Percentiles rank a stretch among this genome's conserved stretches.
These are phyloP conservation scores for Gentiana dahurica DNA, from an alignment of 257 asterid species.

Conservation along the genomic window DNA sequence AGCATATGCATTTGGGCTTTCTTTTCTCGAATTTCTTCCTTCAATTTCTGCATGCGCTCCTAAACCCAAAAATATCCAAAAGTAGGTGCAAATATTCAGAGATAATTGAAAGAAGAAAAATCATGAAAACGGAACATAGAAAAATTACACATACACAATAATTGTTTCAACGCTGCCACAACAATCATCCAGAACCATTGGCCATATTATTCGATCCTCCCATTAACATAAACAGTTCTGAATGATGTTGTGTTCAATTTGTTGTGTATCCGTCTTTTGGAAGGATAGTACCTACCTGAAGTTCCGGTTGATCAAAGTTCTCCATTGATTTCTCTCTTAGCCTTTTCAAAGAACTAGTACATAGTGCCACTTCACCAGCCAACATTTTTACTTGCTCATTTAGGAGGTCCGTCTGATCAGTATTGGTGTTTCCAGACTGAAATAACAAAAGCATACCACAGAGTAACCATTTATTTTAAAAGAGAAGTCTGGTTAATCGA, in stretches of 20 bases:
- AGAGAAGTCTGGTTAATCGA: no score
- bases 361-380: constrained; percentile 79
- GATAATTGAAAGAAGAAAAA: neutral
- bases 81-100: neutral
- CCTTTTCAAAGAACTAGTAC: constrained; percentile 67
- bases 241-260: no score
- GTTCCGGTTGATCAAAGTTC: constrained; percentile 43
- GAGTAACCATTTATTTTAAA: no score
- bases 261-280: no score
- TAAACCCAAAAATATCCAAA: constrained; percentile 19
- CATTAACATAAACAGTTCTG: no score
- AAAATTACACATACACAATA: no score
- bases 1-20: constrained; percentile 50
- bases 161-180: no score
- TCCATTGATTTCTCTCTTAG: constrained; percentile 48
- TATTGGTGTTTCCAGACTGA: constrained; percentile 70
- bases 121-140: neutral
- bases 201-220: no score
- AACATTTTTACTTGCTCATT: constrained; percentile 75
- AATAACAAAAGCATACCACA: neutral
- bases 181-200: no score
- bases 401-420: constrained; percentile 80
- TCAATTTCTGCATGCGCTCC: constrained; percentile 54
- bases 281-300: constrained; percentile 35
- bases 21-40: constrained; percentile 67